Base-by-base conservation (phyloP, 495 filamentous ascomycete species). In the Penicillium angulare region DNA sequence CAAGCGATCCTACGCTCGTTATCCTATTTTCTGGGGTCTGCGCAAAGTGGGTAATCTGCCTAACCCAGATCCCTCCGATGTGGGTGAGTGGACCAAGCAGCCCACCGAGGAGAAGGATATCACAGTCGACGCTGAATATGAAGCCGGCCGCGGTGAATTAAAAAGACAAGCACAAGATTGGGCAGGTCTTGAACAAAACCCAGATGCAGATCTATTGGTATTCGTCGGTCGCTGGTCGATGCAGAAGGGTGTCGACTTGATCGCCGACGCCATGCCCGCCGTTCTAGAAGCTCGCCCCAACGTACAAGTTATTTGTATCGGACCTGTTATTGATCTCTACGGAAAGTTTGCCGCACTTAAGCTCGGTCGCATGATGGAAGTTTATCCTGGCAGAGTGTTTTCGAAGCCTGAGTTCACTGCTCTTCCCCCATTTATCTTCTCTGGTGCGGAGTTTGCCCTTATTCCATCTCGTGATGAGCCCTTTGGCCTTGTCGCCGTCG, bases 401-500 rank as follows among this genome's bases (percentile, higher is more conserved):
- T 88, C 84, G 12, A 88, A 85, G 72, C 87, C 87, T 13, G 84
- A 89, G 64, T 90, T 90, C 67, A 89, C 86, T 10, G 78, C 81
- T 3, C 78, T 90, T 2, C 87, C 86, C 6, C 84, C 86, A 0
- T 90, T 79, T 63, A 87, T 90, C 57, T 90, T 89, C 71, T 86
- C 81, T 52, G 87, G 87, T 38, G 86, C 87, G 13, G 87, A 90
- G 48, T 90, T 90, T 53, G 86, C 87, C 20, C 73, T 90, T 16
- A 90, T 90, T 49, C 87, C 87, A 4, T 88, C 85, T 26, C 82
- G 87, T 57, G 87, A 90, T 52, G 87, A 90, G 67, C 87, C 87
- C 0, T 90, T 90, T 56, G 87, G 87, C 17, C 67, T 90, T 26
- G 87, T 90, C 9, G 87, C 87, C 16, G 87, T 90, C 39, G 87